These are phyloP conservation scores for Xylaria scruposa DNA, from an alignment of 495 filamentous ascomycete genomes.

Conservation along the genomic window DNA sequence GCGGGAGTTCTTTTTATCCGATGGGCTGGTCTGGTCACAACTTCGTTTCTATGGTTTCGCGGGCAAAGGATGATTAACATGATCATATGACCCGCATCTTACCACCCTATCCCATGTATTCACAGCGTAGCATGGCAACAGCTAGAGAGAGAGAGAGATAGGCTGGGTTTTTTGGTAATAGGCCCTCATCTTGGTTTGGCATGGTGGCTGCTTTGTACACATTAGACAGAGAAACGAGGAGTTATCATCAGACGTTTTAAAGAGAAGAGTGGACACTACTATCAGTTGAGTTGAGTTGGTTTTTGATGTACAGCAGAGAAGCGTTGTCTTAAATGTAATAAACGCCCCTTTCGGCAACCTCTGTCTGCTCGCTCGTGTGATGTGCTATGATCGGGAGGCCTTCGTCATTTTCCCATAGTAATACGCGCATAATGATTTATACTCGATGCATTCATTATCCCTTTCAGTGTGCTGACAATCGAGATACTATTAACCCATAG, in stretches of 20 bases:
- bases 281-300: background rate
- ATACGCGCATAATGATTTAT: background rate
- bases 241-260: background rate
- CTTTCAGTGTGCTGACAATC: too few species aligned
- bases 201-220: conserved; percentile 13
- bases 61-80: conserved; percentile 21
- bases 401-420: background rate
- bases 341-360: background rate
- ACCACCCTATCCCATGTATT: background rate
- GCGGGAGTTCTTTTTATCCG: background rate
- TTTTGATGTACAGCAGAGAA: conserved; percentile 16
- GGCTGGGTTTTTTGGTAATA: background rate
- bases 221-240: conserved; percentile 20
- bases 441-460: background rate
- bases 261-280: background rate
- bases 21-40: conserved; percentile 19
- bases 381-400: background rate
- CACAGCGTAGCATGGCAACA: conserved; percentile 1
- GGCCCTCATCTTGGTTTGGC: conserved; percentile 6
- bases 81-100: background rate
- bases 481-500: too few species aligned
- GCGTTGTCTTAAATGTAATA: conserved; percentile 12
- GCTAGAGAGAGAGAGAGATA: background rate
- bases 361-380: background rate
- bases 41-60: conserved; percentile 23